These are phyloP conservation scores for Colletotrichum sp. DNA, from an alignment of 2,329 filamentous ascomycete species.

Conservation along the genomic window DNA sequence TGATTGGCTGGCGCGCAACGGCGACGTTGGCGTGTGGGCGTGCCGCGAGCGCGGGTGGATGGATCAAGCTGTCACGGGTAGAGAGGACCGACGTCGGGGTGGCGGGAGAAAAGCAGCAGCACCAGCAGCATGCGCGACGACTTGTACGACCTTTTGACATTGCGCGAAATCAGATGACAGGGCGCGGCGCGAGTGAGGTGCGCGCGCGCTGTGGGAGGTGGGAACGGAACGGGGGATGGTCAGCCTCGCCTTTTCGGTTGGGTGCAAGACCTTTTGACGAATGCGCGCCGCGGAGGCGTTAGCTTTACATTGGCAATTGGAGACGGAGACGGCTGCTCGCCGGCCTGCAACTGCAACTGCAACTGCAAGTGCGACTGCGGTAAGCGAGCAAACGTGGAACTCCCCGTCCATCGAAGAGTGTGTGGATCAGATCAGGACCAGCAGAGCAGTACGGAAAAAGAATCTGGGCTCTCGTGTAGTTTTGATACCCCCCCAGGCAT, in stretches of 20 bases:
- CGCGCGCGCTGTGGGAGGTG: background rate
- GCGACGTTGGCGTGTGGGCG: background rate
- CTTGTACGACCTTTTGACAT: slow-evolving; percentile 7
- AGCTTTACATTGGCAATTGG: slow-evolving; percentile 1
- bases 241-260: slow-evolving; percentile 19
- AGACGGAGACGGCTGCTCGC: slow-evolving; percentile 7
- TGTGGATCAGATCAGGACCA: background rate
- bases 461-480: slow-evolving; percentile 4
- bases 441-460: background rate
- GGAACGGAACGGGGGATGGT: background rate
- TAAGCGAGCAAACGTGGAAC: slow-evolving; percentile 6
- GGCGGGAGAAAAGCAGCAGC: background rate
- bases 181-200: background rate
- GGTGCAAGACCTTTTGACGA: slow-evolving; percentile 9
- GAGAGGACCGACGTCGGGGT: background rate
- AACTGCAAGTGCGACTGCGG: background rate
- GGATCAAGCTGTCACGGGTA: background rate
- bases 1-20: slow-evolving; percentile 9
- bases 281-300: slow-evolving; percentile 3
- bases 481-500: slow-evolving; percentile 11
- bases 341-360: background rate
- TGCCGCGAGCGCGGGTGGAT: background rate
- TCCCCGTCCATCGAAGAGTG: background rate
- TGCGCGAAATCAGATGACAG: slow-evolving; percentile 5
- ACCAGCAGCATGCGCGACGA: slow-evolving; percentile 2